phyloP scores from a whole-genome alignment of 495 filamentous ascomycete species.

The Amphirosellinia nigrospora region DNA sequence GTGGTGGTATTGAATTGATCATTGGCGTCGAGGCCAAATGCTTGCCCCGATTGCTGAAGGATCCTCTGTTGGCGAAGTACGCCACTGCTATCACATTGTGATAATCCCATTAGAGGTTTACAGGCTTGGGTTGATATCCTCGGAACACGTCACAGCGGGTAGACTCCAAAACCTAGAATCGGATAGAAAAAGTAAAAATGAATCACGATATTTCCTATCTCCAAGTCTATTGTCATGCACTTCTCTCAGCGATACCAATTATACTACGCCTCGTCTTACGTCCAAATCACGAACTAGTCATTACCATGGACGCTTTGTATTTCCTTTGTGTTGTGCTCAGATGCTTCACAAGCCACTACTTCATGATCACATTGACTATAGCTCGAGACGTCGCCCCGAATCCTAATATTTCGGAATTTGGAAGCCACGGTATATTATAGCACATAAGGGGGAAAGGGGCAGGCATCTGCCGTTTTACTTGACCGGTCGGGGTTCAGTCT shows the following conservation, averaged over 20 bases:
- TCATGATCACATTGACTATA: no score
- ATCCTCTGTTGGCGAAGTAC: conserved; percentile 41
- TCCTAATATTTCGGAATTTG: background rate
- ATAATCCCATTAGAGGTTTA: background rate
- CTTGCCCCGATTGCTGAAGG: conserved; percentile 33
- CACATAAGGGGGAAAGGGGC: background rate
- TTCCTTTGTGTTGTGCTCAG: background rate
- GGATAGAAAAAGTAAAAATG: background rate
- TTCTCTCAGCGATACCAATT: background rate
- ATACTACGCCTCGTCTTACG: background rate
- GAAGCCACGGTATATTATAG: background rate
- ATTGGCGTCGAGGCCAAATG: conserved; percentile 42
- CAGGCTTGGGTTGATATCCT: background rate
- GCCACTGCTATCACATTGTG: conserved; percentile 29
- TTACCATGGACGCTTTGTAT: background rate
- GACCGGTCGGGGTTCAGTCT: background rate
- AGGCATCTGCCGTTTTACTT: background rate
- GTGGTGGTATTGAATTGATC: conserved; percentile 47
- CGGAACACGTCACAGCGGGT: background rate
- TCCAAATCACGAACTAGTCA: background rate
- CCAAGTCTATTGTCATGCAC: background rate
- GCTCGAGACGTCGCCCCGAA: no score
- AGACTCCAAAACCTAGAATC: background rate
- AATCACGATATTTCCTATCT: background rate
- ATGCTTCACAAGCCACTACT: no score